These are phyloP conservation scores for Penicillium dipodomyicola DNA, from an alignment of 495 filamentous ascomycete species.

Conservation along the genomic window DNA sequence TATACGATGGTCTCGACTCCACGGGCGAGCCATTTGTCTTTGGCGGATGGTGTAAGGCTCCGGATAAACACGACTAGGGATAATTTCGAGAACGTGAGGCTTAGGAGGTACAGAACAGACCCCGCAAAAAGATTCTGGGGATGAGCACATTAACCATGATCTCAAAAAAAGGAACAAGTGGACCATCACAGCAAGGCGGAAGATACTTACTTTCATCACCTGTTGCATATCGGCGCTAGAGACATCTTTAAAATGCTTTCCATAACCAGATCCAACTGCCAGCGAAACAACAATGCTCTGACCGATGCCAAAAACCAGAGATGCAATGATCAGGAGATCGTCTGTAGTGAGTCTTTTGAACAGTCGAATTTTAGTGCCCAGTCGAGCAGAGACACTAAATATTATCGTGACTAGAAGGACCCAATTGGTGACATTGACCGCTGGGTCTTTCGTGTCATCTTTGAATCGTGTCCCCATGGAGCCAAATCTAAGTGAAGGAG, in stretches of 20 bases:
- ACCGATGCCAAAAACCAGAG: conserved; percentile 22
- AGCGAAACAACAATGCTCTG: conserved; percentile 26
- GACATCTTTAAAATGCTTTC: conserved; percentile 22
- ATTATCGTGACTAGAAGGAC: conserved; percentile 23
- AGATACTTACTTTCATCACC: conserved; percentile 29
- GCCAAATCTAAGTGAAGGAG: conserved; percentile 4
- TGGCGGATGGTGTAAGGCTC: conserved; percentile 21
- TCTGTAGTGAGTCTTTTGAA: conserved; percentile 22
- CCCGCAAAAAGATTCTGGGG: conserved; percentile 25
- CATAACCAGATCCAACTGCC: conserved; percentile 32
- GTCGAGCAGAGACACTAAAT: conserved; percentile 24
- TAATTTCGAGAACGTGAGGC: conserved; percentile 29
- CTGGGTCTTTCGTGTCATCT: conserved; percentile 24
- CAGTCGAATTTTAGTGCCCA: conserved; percentile 28
- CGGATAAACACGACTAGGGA: conserved; percentile 28
- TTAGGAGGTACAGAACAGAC: conserved; percentile 26
- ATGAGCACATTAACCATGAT: not conserved
- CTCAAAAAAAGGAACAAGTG: not conserved
- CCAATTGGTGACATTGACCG: conserved; percentile 29
- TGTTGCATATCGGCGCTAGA: conserved; percentile 14
- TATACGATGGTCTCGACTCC: conserved; percentile 14
- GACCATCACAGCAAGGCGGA: not conserved
- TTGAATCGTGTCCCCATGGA: conserved; percentile 17
- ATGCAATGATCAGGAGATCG: conserved; percentile 18
- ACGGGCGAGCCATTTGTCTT: conserved; percentile 20